Evolutionary conservation across 2,329 filamentous ascomycete genomes (phyloP), one percentile per base, ranked within the genome.

Genomic region (Aspergillus udagawae): DNA sequence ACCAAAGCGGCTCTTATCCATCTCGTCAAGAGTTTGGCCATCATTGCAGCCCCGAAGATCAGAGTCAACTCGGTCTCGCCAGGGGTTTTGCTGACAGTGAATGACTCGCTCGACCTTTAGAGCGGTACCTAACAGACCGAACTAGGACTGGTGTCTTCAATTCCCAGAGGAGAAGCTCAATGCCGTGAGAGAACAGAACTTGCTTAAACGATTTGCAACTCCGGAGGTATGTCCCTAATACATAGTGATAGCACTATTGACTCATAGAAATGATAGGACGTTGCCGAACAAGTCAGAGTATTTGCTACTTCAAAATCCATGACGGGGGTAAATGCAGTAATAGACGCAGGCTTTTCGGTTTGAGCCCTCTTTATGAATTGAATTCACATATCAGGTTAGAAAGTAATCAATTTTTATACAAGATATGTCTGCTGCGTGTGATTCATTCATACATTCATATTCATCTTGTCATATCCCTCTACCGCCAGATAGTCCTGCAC

Each of bases 1-100:
- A 56, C 54, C 25, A 56, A 56, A 21, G 54, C 54, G 4, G 54
- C 54, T 12, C 44, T 56, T 10, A 56, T 52, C n/a, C 54, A 56
- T 45, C 54, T 56, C 2, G 28, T 56, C 23, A 44, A 47, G 25
- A 52, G 54, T 17, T 29, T 56, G 12, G 54, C 54, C 3, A 45
- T 56, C n/a, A 56, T 56, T 20, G 54, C 49, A 2, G 54, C 49
- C 2, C 54, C 54, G 17, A 48, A n/a, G 6, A 56, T 56, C 14
- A 17, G 54, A 38, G 54, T 56, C 10, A 56, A 56, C 42, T 56
- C 54, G 3, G 54, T 56, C 1, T 44, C 54, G 3, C 54, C 54
- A 8, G 54, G 54, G 27, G 49, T 56, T n/a, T 29, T 56, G 6
- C 27, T 56, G 27, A 56, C 54, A n/a, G 54, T 56, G 32, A 20